Evolutionary conservation across 1,284 basidiomycete species (phyloP).

Genomic region (Agroathelia rolfsii): DNA sequence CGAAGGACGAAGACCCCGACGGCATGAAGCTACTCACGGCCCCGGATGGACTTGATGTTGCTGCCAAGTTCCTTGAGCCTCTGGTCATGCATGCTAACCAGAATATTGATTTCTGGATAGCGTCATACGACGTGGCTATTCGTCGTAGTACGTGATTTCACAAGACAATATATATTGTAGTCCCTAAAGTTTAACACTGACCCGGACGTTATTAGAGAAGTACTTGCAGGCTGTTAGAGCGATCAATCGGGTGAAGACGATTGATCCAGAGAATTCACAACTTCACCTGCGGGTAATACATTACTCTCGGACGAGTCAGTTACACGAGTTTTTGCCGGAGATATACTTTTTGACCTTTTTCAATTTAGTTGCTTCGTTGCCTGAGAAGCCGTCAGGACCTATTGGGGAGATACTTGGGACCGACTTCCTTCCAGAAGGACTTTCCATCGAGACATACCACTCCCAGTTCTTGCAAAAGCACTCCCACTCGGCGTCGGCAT

Average conservation of each 20-base stretch:
- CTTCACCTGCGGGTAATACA: constrained; percentile 67
- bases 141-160: constrained; percentile 44
- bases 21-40: constrained; percentile 63
- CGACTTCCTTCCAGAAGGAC: constrained; percentile 44
- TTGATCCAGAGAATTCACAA: constrained; percentile 54
- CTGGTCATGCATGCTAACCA: constrained; percentile 44
- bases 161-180: neutral
- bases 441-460: constrained; percentile 59
- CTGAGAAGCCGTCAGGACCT: constrained; percentile 31
- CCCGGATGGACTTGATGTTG: constrained; percentile 67
- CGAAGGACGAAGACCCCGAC: constrained; percentile 78
- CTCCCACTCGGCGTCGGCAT: constrained; percentile 35
- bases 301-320: constrained; percentile 47
- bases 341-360: neutral
- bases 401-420: constrained; percentile 34
- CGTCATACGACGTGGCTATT: constrained; percentile 72
- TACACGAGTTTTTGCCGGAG: neutral
- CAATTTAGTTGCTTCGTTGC: constrained; percentile 29
- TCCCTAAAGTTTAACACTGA: constrained; percentile 2
- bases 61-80: constrained; percentile 65
- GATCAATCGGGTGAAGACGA: constrained; percentile 44
- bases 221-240: constrained; percentile 73
- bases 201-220: constrained; percentile 43
- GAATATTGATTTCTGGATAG: constrained; percentile 65
- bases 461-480: constrained; percentile 66